Percentiles rank a stretch among this genome's conserved stretches.
Evolutionary conservation across 371 early-diverging fungal genomes (phyloP).

Genomic region (Rhizopus stolonifer): DNA sequence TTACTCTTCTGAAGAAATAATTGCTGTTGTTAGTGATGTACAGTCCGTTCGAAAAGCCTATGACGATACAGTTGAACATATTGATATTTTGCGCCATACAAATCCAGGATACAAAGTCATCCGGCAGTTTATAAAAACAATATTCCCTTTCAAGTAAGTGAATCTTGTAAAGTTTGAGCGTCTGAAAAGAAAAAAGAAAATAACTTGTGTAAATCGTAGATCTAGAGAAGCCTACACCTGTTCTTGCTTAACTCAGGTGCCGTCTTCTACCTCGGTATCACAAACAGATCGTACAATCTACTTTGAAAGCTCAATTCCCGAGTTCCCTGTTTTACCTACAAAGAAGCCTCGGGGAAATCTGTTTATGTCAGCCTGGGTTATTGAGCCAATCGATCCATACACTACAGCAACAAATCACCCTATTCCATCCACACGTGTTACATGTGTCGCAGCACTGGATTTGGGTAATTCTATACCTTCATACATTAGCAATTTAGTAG

Average conservation of each 20-base stretch:
- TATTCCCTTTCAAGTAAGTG: slow-evolving; percentile 60
- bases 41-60: slow-evolving; percentile 36
- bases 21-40: slow-evolving; percentile 49
- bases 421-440: slow-evolving; percentile 59
- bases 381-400: slow-evolving; percentile 60
- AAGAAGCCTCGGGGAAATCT: slow-evolving; percentile 44
- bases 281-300: slow-evolving; percentile 33
- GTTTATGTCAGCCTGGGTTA: slow-evolving; percentile 58
- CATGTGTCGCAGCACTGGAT: slow-evolving; percentile 51
- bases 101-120: slow-evolving; percentile 44
- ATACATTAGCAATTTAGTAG: slow-evolving; percentile 52
- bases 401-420: slow-evolving; percentile 56
- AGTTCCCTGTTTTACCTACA: slow-evolving; percentile 22
- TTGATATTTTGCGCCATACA: slow-evolving; percentile 33
- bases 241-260: slow-evolving; percentile 38
- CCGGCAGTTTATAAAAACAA: slow-evolving; percentile 47
- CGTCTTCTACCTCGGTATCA: slow-evolving; percentile 18
- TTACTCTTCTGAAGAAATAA: slow-evolving; percentile 58
- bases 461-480: slow-evolving; percentile 53
- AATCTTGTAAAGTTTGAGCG: not conserved
- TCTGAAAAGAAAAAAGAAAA: not conserved
- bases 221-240: slow-evolving; percentile 35
- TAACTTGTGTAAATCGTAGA: slow-evolving; percentile 13
- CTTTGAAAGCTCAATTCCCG: slow-evolving; percentile 35
- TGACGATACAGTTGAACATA: slow-evolving; percentile 48